Percentiles rank a stretch among this genome's conserved stretches.
Conservation (phyloP, 768 basidiomycete genomes). For the Rhodotorula sphaerocarpa region DNA sequence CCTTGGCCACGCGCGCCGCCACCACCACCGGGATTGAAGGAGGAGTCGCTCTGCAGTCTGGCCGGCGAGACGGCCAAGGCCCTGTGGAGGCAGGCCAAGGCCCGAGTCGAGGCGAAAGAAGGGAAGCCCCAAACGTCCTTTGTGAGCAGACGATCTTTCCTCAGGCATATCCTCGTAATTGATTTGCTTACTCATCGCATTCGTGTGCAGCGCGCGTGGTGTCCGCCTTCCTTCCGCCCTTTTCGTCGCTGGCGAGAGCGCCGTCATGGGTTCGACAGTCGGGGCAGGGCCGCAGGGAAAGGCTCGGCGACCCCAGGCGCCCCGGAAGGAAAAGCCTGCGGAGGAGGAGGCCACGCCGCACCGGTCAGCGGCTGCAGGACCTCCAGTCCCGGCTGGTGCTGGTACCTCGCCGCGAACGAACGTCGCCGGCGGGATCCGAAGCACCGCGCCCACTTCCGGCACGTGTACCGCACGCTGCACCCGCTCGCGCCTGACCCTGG, state of each 20-base stretch:
- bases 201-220: background rate
- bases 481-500: background rate
- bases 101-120: background rate
- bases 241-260: background rate
- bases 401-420: constrained; percentile 19
- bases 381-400: background rate
- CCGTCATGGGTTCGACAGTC: too few species aligned
- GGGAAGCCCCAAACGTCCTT: too few species aligned
- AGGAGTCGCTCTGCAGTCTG: too few species aligned
- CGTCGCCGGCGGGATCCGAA: constrained; percentile 14
- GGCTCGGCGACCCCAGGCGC: too few species aligned
- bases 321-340: too few species aligned
- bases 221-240: background rate
- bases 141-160: too few species aligned
- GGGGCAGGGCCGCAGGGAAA: too few species aligned
- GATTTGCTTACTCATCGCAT: too few species aligned
- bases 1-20: too few species aligned
- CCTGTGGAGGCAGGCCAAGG: background rate
- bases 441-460: background rate
- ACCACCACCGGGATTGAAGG: too few species aligned
- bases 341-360: background rate
- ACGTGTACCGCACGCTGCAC: background rate
- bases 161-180: too few species aligned
- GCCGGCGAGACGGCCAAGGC: background rate
- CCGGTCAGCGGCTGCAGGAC: background rate